Base-by-base conservation (phyloP, 768 basidiomycete species). In the Filobasidium floriforme region DNA sequence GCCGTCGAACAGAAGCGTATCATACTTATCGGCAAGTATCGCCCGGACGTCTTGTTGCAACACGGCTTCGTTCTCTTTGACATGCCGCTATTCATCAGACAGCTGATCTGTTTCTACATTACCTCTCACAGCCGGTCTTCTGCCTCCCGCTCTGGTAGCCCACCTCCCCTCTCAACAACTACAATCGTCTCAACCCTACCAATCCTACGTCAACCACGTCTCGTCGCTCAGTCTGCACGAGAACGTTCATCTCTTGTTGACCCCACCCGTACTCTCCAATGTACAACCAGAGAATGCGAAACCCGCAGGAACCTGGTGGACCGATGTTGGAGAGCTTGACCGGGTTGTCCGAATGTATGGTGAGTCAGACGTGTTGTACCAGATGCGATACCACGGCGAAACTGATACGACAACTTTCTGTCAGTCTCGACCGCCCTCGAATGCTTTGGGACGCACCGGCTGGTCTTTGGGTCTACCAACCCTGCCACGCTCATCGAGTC, bases 391-490 rank as follows among this genome's bases (percentile, higher is more conserved):
- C 28, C 14, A 18, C 12, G n/a, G 9, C 22, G 24, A 18, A 51
- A 18, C 24, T 51, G 24, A 51, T 3, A 51, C 12, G 5, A 29
- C 5, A 40, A 52, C 59, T 29, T 44, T 60, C 15, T 19, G 12
- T n/a, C 64, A 77, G 76, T 75, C 24, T 72, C 73, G 0, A 75
- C 74, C 40, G 72, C 75, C 0, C 73, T 77, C 65, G 76, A 77
- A 66, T 66, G 71, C 19, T 75, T 77, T 65, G 76, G 76, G 1
- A 71, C 73, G 14, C 76, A 77, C 52, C 70, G 76, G 28, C 66
- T 77, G 41, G 66, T 75, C 61, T 77, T 73, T 59, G 76, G 76
- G 10, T 72, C 75, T 0, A 66, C 68, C 41, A 68, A 73, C 12
- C 67, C 72, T 24, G 60, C 73, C 24, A 67, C 71, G 7, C 15